Evolutionary conservation across 1,284 basidiomycete genomes (phyloP).

Genomic region (Trametes polyzona): DNA sequence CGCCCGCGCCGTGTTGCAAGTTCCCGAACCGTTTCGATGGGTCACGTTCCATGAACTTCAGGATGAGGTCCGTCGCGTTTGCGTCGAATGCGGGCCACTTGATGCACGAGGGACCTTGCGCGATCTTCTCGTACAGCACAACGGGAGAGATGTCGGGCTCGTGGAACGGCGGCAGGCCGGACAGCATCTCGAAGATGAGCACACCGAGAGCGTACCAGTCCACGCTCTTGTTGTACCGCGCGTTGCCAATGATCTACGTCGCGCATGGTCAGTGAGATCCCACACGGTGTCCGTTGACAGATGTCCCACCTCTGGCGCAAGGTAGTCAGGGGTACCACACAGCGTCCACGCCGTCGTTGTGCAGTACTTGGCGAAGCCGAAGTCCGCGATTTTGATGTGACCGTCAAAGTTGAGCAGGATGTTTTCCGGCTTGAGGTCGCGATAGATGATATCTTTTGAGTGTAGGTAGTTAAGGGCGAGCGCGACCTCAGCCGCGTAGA

Average conservation of each 20-base stretch:
- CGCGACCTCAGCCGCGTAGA: conserved; percentile 98
- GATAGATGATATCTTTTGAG: conserved; percentile 91
- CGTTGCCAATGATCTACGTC: conserved; percentile 78
- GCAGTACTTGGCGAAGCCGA: conserved; percentile 95
- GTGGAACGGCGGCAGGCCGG: conserved; percentile 82
- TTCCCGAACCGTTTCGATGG: conserved; percentile 94
- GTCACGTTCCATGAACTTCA: conserved; percentile 90
- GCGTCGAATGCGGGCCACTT: conserved; percentile 91
- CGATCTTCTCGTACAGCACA: conserved; percentile 80
- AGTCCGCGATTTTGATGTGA: conserved; percentile 98
- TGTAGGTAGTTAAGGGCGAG: conserved; percentile 95
- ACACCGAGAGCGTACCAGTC: conserved; percentile 99
- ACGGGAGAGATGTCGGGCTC: conserved; percentile 68
- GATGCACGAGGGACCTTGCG: conserved; percentile 75
- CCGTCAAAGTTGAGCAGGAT: conserved; percentile 93
- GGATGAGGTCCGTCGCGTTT: conserved; percentile 86
- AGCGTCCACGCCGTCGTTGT: conserved; percentile 95
- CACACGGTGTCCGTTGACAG: neutral
- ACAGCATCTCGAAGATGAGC: conserved; percentile 96
- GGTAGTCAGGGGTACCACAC: conserved; percentile 97
- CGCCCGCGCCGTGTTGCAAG: conserved; percentile 87
- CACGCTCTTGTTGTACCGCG: conserved; percentile 96
- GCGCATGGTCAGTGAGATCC: conserved; percentile 4
- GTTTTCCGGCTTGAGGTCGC: conserved; percentile 98
- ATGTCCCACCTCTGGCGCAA: conserved; percentile 78